Percentiles rank a stretch among this genome's conserved stretches.
These are phyloP conservation scores for Evansstolkia leycettana DNA, from an alignment of 495 filamentous ascomycete genomes.

Conservation along the genomic window DNA sequence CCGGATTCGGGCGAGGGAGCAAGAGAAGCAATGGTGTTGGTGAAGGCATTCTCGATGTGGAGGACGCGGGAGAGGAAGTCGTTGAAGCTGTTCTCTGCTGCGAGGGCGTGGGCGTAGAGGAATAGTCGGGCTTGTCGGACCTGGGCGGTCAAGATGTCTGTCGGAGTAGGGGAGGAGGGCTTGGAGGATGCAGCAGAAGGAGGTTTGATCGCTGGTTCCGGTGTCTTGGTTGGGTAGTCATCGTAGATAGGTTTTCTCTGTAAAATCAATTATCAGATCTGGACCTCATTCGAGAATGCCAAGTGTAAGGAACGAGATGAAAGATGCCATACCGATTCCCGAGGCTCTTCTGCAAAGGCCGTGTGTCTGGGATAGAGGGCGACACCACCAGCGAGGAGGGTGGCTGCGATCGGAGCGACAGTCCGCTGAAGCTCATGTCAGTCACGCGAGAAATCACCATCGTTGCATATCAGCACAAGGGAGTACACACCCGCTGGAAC, in stretches of 20 bases:
- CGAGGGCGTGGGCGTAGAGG: slow-evolving; percentile 58
- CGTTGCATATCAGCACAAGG: slow-evolving; percentile 4
- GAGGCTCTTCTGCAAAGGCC: slow-evolving; percentile 45
- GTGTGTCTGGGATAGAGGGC: slow-evolving; percentile 41
- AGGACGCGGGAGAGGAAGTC: slow-evolving; percentile 59
- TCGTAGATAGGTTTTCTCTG: slow-evolving; percentile 84
- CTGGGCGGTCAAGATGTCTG: slow-evolving; percentile 78
- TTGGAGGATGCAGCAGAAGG: slow-evolving; percentile 14
- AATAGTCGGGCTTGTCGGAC: slow-evolving; percentile 70
- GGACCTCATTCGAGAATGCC: neutral
- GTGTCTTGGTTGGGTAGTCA: slow-evolving; percentile 37
- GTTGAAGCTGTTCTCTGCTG: slow-evolving; percentile 70
- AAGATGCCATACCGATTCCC: slow-evolving; percentile 16
- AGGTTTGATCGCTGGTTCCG: slow-evolving; percentile 18
- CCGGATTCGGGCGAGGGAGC: slow-evolving; percentile 70
- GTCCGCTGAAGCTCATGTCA: slow-evolving; percentile 34
- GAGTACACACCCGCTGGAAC: slow-evolving; percentile 28
- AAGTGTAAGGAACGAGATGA: slow-evolving; percentile 5
- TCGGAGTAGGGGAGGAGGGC: slow-evolving; percentile 59
- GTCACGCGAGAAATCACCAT: slow-evolving; percentile 22
- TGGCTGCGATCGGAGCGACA: slow-evolving; percentile 43
- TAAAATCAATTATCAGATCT: slow-evolving; percentile 15
- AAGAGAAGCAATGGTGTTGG: slow-evolving; percentile 72
- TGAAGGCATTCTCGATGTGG: slow-evolving; percentile 63
- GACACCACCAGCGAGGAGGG: slow-evolving; percentile 38